Evolutionary conservation across 306 rosid species (phyloP).

Genomic region (Arachis hypogaea): DNA sequence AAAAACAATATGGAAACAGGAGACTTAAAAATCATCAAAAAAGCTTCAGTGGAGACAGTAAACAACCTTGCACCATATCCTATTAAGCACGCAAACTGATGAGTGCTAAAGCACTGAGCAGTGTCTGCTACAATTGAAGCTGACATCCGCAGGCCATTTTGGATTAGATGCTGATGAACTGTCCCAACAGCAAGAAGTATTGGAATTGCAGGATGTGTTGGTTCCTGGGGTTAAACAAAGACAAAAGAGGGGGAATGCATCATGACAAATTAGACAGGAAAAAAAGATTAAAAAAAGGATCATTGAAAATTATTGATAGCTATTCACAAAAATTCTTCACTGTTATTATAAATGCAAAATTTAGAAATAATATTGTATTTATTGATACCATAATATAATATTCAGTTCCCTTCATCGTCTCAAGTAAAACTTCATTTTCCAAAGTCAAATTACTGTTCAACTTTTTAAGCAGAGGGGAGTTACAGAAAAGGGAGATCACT

Average conservation of each 20-base stretch:
- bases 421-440: neutral
- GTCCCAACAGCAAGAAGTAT: constrained; percentile 98
- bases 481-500: neutral
- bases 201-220: constrained; percentile 95
- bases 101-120: constrained; percentile 99
- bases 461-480: neutral
- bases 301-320: neutral
- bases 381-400: neutral
- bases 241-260: constrained; percentile 30
- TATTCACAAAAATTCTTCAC: constrained; percentile 13
- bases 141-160: constrained; percentile 89
- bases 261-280: neutral
- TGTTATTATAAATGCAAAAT: neutral
- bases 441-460: neutral
- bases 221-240: constrained; percentile 55
- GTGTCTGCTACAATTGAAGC: constrained; percentile 91
- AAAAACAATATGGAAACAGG: constrained; percentile 14
- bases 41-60: constrained; percentile 30
- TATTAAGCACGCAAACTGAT: constrained; percentile 96
- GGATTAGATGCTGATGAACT: constrained; percentile 97
- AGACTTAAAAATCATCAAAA: constrained; percentile 28
- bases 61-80: constrained; percentile 99
- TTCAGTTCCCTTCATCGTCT: neutral
- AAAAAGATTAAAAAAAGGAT: constrained; percentile 10
- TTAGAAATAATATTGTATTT: neutral